Conservation (phyloP, 306 rosid genomes). For the Sindora glabra region DNA sequence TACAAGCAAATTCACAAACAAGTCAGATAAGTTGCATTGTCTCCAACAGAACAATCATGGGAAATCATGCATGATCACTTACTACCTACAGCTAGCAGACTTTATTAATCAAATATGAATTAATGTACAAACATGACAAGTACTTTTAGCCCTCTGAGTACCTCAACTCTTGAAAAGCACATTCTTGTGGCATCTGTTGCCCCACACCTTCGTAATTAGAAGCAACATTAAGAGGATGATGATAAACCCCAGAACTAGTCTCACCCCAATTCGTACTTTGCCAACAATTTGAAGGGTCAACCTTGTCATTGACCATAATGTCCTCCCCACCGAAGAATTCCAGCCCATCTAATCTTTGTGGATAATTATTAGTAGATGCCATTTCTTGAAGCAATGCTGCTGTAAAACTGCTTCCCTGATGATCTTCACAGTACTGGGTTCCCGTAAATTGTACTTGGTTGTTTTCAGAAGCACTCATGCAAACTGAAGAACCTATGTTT, state of each 20-base stretch:
- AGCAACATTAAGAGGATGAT: slow-evolving; percentile 26
- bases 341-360: slow-evolving; percentile 39
- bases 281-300: slow-evolving; percentile 12
- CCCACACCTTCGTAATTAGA: slow-evolving; percentile 25
- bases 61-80: neutral
- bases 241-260: slow-evolving; percentile 29
- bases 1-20: no score
- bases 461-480: slow-evolving; percentile 8
- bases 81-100: neutral
- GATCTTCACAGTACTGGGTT: neutral
- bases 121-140: slow-evolving; percentile 23
- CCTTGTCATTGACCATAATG: no score
- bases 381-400: slow-evolving; percentile 24
- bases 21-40: no score
- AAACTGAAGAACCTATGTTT: slow-evolving; percentile 17
- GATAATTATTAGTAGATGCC: slow-evolving; percentile 21
- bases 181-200: slow-evolving; percentile 19
- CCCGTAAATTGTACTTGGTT: slow-evolving; percentile 18
- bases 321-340: slow-evolving; percentile 48
- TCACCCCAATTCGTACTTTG: slow-evolving; percentile 36
- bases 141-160: no score
- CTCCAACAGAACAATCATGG: slow-evolving; percentile 1
- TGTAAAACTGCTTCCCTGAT: slow-evolving; percentile 30
- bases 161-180: slow-evolving; percentile 30
- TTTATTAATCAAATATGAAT: no score